phyloP scores from a whole-genome alignment of 2,329 filamentous ascomycete genomes.

The Colletotrichum sansevieriae region DNA sequence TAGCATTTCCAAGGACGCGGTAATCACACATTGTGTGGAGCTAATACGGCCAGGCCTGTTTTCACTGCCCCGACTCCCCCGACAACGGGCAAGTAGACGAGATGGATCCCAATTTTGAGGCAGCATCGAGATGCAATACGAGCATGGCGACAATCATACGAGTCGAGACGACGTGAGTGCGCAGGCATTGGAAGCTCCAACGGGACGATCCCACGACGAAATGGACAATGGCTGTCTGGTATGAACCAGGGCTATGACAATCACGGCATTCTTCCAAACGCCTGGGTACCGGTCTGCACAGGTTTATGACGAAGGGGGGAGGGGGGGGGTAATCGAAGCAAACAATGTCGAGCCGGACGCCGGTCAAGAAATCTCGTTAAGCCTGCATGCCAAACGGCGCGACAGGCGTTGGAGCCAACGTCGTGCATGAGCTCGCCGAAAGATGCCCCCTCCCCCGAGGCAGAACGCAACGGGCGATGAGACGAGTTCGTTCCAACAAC shows the following conservation, averaged over 20 bases:
- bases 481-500: slow-evolving; percentile 25
- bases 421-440: background rate
- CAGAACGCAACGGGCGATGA: too few species aligned
- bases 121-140: background rate
- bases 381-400: slow-evolving; percentile 24
- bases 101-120: background rate
- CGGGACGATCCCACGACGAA: background rate
- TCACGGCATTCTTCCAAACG: slow-evolving; percentile 22
- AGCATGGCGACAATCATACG: slow-evolving; percentile 24
- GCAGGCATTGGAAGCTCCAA: background rate
- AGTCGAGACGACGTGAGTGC: background rate
- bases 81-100: slow-evolving; percentile 3
- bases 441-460: too few species aligned
- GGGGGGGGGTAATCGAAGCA: too few species aligned
- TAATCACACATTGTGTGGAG: slow-evolving; percentile 35
- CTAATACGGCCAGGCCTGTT: background rate
- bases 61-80: slow-evolving; percentile 15
- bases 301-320: too few species aligned
- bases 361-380: slow-evolving; percentile 3
- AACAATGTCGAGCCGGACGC: background rate
- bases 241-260: slow-evolving; percentile 15
- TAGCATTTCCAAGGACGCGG: slow-evolving; percentile 24
- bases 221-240: background rate
- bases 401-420: background rate
- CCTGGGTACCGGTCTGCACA: slow-evolving; percentile 37